Base-by-base conservation (phyloP, 371 early-diverging fungal genomes). In the Entomophthora muscae region DNA sequence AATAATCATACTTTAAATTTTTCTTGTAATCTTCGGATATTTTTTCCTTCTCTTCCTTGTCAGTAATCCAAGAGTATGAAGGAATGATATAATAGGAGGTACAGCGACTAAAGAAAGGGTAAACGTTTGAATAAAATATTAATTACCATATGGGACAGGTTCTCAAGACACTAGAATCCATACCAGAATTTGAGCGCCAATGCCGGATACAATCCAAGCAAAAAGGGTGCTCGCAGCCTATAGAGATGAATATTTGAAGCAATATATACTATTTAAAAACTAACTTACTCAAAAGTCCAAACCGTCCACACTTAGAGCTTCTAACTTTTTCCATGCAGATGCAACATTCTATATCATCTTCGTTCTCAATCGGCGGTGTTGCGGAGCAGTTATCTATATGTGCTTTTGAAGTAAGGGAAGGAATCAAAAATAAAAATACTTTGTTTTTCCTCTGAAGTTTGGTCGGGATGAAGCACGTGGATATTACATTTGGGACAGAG, bases 171-270 rank as follows among this genome's bases (percentile, higher is more conserved):
- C 55, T 53, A 53, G 59, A 63, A 42, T 75, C 76, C 72, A 71
- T 66, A 0, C 63, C 54, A 24, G 76, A 67, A 66, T 72, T 76
- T 21, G 66, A 61, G 21, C 79, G 70, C 79, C 79, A 81, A 52
- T 72, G 68, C 28, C 81, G 71, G 28, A 78, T 75, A 57, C 81
- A 81, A 28, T 68, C 66, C n/a, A 79, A 66, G 64, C 81, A 81
- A 32, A 78, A 75, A 52, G 76, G 75, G 63, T 80, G 81, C 22
- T 77, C 76, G 61, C 81, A 80, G 42, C 68, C 76, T 76, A 52
- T 21, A 21, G 17, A 54, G 29, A 55, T 21, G 33, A 26, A 57
- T 10, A 26, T 61, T 32, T 23, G 27, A n/a, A 26, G 10, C 0
- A 29, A n/a, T n/a, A n/a, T n/a, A n/a, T n/a, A n/a, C n/a, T n/a